Conservation (phyloP, 768 basidiomycete genomes). For the Rhodotorula graminis region DNA sequence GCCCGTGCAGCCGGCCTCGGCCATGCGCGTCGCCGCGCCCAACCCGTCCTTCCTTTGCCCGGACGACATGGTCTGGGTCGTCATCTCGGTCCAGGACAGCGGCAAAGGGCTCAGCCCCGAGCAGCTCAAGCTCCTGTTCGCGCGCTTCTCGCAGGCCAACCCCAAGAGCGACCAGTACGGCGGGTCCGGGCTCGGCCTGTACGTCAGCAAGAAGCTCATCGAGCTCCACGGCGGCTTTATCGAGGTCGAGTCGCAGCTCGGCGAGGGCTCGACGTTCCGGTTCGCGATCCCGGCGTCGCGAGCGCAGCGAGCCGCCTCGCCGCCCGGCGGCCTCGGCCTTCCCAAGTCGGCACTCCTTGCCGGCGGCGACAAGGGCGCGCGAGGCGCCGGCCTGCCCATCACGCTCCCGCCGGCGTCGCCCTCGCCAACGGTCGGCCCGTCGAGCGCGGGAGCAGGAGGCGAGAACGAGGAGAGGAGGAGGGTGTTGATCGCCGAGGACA, state of each 20-base stretch:
- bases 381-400: neutral
- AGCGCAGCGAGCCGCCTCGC: neutral
- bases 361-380: neutral
- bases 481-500: conserved; percentile 26
- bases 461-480: neutral
- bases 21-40: conserved; percentile 14
- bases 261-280: conserved; percentile 23
- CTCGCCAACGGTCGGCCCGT: neutral
- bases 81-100: conserved; percentile 24
- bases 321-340: neutral
- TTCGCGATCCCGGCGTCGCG: conserved; percentile 33
- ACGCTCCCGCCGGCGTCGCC: neutral
- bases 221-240: conserved; percentile 37
- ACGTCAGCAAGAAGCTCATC: conserved; percentile 37
- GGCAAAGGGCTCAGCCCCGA: conserved; percentile 26
- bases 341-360: neutral
- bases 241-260: conserved; percentile 8
- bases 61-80: conserved; percentile 11
- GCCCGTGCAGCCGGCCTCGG: neutral
- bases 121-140: conserved; percentile 28
- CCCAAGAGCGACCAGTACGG: conserved; percentile 25
- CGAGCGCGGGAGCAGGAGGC: too few species aligned
- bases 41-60: neutral
- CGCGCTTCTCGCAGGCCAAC: conserved; percentile 30
- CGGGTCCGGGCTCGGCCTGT: conserved; percentile 34